Evolutionary conservation across 2,329 filamentous ascomycete genomes (phyloP).

Genomic region (Colletotrichum viniferum): DNA sequence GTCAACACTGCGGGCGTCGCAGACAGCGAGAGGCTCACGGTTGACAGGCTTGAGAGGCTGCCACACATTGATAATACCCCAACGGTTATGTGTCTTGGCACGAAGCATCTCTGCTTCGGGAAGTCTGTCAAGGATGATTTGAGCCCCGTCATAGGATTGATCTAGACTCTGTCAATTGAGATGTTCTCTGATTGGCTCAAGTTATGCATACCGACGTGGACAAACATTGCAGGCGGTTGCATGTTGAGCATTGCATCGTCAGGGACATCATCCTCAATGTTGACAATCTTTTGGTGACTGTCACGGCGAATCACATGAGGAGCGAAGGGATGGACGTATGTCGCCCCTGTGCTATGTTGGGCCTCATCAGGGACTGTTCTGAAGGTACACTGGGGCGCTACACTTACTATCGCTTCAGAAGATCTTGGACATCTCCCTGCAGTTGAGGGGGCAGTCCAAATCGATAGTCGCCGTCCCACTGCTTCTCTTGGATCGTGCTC

Average conservation of each 20-base stretch:
- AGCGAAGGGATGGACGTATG: not conserved
- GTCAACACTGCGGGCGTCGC: not conserved
- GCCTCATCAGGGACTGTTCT: accelerated
- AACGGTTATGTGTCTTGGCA: not conserved
- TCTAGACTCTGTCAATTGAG: not conserved
- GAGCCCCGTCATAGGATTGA: not conserved
- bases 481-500: slow-evolving; percentile 55
- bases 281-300: not conserved
- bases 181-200: accelerated
- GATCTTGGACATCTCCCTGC: not conserved
- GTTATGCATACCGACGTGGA: not conserved
- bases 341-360: not conserved
- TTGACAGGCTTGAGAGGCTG: not conserved
- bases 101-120: not conserved
- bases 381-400: accelerated
- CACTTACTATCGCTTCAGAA: not conserved
- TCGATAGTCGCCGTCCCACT: slow-evolving; percentile 28
- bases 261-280: not conserved
- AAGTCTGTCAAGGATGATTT: not conserved
- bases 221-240: not conserved
- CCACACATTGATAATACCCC: not conserved
- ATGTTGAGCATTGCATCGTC: not conserved
- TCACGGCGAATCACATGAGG: not conserved
- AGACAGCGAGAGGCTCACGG: not conserved
- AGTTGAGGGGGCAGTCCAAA: not conserved